These are phyloP conservation scores for Plectranthus barbatus DNA, from an alignment of 257 asterid species.

Conservation along the genomic window DNA sequence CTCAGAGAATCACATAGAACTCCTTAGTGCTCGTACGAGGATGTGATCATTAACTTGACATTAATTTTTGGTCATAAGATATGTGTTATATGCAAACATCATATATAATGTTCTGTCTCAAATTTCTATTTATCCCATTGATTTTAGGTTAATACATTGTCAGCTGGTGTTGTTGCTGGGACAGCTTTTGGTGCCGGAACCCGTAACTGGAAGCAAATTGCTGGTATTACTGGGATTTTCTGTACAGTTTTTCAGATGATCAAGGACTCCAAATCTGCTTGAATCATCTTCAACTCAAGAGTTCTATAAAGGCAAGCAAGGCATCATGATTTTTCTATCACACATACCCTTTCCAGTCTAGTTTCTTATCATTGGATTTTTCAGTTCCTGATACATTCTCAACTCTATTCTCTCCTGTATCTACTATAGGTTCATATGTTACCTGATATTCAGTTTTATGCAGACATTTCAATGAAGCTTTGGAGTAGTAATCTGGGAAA, in stretches of 20 bases:
- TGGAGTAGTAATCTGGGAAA: not conserved
- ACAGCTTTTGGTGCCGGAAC: conserved; percentile 71
- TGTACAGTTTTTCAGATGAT: conserved; percentile 44
- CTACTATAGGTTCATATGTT: too few relatives aligned
- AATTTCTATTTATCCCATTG: too few relatives aligned
- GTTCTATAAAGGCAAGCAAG: conserved; percentile 10
- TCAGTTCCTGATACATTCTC: not conserved
- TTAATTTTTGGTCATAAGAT: not conserved
- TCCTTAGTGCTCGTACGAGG: too few relatives aligned
- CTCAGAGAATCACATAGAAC: too few relatives aligned
- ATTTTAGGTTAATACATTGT: conserved; percentile 53
- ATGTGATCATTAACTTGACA: not conserved
- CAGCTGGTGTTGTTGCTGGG: conserved; percentile 79
- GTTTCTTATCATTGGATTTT: not conserved
- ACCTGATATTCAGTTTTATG: too few relatives aligned
- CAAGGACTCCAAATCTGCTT: conserved; percentile 35
- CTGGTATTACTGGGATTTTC: conserved; percentile 55
- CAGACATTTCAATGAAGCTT: not conserved
- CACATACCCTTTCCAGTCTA: not conserved
- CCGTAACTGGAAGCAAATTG: conserved; percentile 82
- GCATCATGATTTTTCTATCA: not conserved
- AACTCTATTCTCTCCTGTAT: not conserved
- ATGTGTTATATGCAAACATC: too few relatives aligned
- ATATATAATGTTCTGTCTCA: not conserved
- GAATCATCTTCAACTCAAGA: conserved; percentile 1